Base-by-base conservation (phyloP, 2,329 filamentous ascomycete genomes). In the Monosporascus sp. region DNA sequence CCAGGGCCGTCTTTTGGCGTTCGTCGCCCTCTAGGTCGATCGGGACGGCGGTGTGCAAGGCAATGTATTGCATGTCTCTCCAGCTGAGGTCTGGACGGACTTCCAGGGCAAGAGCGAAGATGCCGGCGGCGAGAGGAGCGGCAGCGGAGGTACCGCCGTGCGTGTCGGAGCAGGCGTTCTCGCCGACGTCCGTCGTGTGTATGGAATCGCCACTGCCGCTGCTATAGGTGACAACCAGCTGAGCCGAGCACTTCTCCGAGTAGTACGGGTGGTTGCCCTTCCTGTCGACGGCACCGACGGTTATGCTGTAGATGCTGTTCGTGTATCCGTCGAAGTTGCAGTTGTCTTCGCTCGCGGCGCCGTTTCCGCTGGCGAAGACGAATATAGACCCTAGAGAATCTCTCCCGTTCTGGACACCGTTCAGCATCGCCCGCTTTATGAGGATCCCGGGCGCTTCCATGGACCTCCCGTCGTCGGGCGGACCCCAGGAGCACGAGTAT, bases 281-380 rank as follows among this genome's bases (percentile, higher is more conserved):
- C 54, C 90, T 81, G 68, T 97, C 92, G 57, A 99, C 87, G 36
- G 93, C 93, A 38, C 94, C 94, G 18, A 99, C 91, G 0, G 92
- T 96, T 62, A 99, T 94, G 69, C 91, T 97, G 78, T 97, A 99
- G 63, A 99, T 99, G 68, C 92, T 97, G 76, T 99, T 99, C 54
- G 94, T 99, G 72, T 99, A 99, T 39, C 94, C 94, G 67, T 99
- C 94, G 68, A 99, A 99, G 70, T 99, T 99, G 80, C 94, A 99
- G 72, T 99, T 97, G 70, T 99, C 94, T 47, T 89, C 92, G 58
- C 77, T 83, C 3, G 79, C 77, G 9, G 93, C 95, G 53, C 94
- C 94, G 66, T 99, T 99, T 54, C 94, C 94, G 60, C 93, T 92
- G 44, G 94, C 94, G 70, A 99, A 99, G 51, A 99, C 94, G 65